phyloP scores from a whole-genome alignment of 2,329 filamentous ascomycete species.

The Bimuria novae-zelandiae region DNA sequence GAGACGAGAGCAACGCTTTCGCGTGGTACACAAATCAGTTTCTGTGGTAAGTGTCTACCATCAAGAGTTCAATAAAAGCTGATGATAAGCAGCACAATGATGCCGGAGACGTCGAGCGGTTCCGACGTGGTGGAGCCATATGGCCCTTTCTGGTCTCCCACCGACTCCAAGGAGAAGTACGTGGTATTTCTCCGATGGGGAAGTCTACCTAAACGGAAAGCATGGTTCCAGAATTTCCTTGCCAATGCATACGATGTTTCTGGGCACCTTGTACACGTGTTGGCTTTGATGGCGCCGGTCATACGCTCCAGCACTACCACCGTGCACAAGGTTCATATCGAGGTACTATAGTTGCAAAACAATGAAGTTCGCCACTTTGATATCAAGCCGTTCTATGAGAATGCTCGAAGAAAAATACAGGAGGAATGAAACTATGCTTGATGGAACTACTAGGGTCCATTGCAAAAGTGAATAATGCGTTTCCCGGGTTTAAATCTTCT shows the following conservation, averaged over 20 bases:
- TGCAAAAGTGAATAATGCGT: no score
- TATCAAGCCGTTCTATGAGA: no score
- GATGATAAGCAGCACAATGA: neutral
- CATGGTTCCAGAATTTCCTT: slow-evolving; percentile 1
- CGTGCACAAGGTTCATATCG: neutral
- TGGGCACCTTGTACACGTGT: neutral
- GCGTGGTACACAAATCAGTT: neutral
- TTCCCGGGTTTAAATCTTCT: no score
- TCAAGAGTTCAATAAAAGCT: no score
- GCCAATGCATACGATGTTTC: neutral
- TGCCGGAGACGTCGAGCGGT: neutral
- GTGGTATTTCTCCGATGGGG: neutral
- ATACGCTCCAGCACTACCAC: neutral
- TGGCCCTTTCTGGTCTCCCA: neutral
- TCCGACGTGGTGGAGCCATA: neutral
- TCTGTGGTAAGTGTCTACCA: neutral
- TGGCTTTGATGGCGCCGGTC: neutral
- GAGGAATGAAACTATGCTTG: no score
- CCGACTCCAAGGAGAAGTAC: neutral
- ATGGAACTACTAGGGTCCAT: no score
- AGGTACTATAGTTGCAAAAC: neutral
- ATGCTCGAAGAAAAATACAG: no score
- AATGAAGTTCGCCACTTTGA: no score
- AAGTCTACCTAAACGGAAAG: neutral
- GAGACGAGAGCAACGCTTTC: neutral